A percentile compares a stretch with the other conserved stretches of the same genome.
These are phyloP conservation scores for Arthroderma sp. DNA, from an alignment of 2,329 filamentous ascomycete genomes.

Conservation along the genomic window DNA sequence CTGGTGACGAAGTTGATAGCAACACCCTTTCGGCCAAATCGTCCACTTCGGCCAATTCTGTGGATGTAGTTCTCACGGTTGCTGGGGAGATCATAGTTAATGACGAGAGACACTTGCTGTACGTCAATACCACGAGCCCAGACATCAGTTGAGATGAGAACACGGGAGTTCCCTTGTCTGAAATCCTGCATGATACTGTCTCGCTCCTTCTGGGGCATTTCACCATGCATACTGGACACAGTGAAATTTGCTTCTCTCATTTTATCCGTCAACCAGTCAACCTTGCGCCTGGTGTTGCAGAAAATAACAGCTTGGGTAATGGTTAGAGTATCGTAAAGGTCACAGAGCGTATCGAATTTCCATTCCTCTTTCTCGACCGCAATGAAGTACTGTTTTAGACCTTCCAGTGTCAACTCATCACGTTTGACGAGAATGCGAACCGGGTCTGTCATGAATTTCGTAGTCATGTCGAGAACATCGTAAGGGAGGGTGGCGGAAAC, in stretches of 20 bases:
- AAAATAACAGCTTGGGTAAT: constrained; percentile 99
- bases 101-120: constrained; percentile 93
- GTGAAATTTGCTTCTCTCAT: constrained; percentile 99
- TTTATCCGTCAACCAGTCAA: constrained; percentile 99
- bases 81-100: constrained; percentile 96
- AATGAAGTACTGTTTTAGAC: constrained; percentile 99
- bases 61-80: constrained; percentile 99
- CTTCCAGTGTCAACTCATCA: constrained; percentile 97
- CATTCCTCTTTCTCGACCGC: constrained; percentile 99
- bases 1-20: constrained; percentile 99
- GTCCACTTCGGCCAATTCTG: constrained; percentile 86
- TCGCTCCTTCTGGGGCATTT: constrained; percentile 96
- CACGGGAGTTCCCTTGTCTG: constrained; percentile 86
- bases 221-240: constrained; percentile 95
- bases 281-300: constrained; percentile 99
- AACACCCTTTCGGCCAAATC: constrained; percentile 95
- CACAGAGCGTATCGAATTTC: constrained; percentile 98
- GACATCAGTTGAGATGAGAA: constrained; percentile 93
- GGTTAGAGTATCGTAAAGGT: constrained; percentile 98
- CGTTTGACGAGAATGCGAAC: constrained; percentile 99
- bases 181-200: constrained; percentile 99
- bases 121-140: constrained; percentile 98
- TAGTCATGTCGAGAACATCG: constrained; percentile 97
- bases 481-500: constrained; percentile 98
- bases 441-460: constrained; percentile 99